Conservation (phyloP, 225 moss, liverwort and hornwort species). For the Ulota crispa region DNA sequence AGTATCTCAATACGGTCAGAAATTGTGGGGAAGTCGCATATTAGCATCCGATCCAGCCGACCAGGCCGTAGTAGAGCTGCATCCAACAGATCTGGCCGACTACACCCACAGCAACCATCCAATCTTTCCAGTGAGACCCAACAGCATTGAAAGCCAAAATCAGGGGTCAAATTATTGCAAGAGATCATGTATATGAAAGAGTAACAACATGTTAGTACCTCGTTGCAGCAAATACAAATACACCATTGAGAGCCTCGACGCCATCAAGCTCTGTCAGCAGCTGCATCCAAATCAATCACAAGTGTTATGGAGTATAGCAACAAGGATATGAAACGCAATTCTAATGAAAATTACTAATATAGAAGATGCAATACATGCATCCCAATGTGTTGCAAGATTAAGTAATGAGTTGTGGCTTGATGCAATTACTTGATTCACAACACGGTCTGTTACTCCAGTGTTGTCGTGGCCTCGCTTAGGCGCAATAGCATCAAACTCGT, state of each 20-base stretch:
- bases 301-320: slow-evolving; percentile 9
- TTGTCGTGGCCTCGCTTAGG: slow-evolving; percentile 98
- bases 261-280: slow-evolving; percentile 98
- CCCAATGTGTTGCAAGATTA: slow-evolving; percentile 11
- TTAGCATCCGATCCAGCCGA: slow-evolving; percentile 81
- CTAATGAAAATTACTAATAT: not conserved
- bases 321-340: not conserved
- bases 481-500: slow-evolving; percentile 99
- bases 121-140: slow-evolving; percentile 16
- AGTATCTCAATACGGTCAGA: slow-evolving; percentile 80
- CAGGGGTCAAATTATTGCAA: not conserved
- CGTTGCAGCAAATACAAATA: slow-evolving; percentile 95
- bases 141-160: not conserved
- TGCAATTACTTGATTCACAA: slow-evolving; percentile 86
- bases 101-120: slow-evolving; percentile 36
- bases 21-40: slow-evolving; percentile 85
- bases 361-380: slow-evolving; percentile 11
- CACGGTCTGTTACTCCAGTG: slow-evolving; percentile 96
- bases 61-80: slow-evolving; percentile 94
- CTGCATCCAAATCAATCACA: slow-evolving; percentile 49
- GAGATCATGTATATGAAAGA: slow-evolving; percentile 6
- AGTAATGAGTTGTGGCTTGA: slow-evolving; percentile 11
- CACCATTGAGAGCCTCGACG: slow-evolving; percentile 94
- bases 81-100: slow-evolving; percentile 96
- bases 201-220: slow-evolving; percentile 48